Base-by-base conservation (phyloP, 1,139 yeast species). In the Yarrowia galli region DNA sequence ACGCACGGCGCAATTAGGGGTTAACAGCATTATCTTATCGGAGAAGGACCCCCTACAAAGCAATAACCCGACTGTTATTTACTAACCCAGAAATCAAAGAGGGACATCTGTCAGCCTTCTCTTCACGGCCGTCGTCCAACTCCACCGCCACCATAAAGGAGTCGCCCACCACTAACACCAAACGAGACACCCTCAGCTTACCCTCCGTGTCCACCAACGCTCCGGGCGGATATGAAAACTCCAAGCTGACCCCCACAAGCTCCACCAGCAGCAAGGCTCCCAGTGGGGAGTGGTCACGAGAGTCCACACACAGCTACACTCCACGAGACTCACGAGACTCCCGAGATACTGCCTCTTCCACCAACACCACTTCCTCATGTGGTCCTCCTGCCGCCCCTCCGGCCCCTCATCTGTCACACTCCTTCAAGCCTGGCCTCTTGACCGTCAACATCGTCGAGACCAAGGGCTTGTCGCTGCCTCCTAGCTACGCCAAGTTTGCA, bases 61-160 rank as follows among this genome's bases (percentile, higher is more conserved):
- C 38, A 35, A 15, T 18, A n/a, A n/a, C n/a, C n/a, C n/a, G n/a
- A n/a, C n/a, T n/a, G n/a, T n/a, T n/a, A n/a, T 40, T 10, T 60
- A 32, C 54, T 48, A 61, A 49, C 40, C 1, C 53, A 65, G 67
- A 65, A 54, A 32, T 65, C 53, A 65, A 65, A 54, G 67, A 65
- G 35, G 46, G 46, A 13, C 63, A 43, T 10, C 53, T 65, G 22
- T 65, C 67, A 3, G 60, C 67, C 35, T 43, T 54, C 20, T 42
- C 51, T 10, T 63, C 67, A 5, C 40, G 67, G 35, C 67, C 67
- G 9, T 65, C 67, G 43, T 65, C 67, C 38, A 43, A 45, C 63
- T 65, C 67, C 42, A 51, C 61, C 25, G 67, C 67, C 23, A 65
- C 67, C 46, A 43, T 65, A 32, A 65, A 53, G 53, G 63, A 65